These are phyloP conservation scores for Xylaria sp. DNA, from an alignment of 2,329 filamentous ascomycete species.

Conservation along the genomic window DNA sequence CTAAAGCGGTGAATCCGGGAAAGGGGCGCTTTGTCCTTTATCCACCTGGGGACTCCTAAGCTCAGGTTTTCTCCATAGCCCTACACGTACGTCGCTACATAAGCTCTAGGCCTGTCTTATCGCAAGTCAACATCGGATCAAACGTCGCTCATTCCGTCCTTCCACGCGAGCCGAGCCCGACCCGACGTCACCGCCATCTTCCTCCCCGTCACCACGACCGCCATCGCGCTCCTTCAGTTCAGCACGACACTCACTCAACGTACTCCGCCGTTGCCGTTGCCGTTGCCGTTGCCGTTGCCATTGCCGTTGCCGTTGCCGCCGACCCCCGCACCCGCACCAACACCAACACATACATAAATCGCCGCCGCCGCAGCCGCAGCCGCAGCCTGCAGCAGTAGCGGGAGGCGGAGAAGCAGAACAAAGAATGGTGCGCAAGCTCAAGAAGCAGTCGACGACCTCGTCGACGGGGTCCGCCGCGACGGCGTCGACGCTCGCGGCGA, in stretches of 20 bases:
- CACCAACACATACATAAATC: no score
- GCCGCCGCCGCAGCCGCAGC: no score
- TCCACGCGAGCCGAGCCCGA: background rate
- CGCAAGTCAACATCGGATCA: no score
- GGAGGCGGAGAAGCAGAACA: background rate
- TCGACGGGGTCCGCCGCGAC: conserved; percentile 28
- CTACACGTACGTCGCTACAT: no score
- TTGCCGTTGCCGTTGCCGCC: no score
- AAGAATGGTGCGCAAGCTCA: conserved; percentile 32
- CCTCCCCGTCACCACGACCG: background rate
- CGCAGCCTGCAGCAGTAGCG: background rate
- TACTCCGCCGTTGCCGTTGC: background rate
- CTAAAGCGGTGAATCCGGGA: no score
- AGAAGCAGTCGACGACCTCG: conserved; percentile 35
- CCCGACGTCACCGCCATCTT: background rate
- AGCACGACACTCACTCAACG: background rate
- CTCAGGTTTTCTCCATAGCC: no score
- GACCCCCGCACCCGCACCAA: no score
- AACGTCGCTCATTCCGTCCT: background rate
- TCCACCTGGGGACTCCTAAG: no score
- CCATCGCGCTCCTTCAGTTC: background rate
- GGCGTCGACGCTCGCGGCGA: conserved; percentile 21
- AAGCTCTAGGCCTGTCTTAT: no score
- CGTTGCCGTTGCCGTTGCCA: no score
- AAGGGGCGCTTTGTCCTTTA: no score